Conservation (phyloP, 2,329 filamentous ascomycete genomes). For the Aspergillus aculeatus region DNA sequence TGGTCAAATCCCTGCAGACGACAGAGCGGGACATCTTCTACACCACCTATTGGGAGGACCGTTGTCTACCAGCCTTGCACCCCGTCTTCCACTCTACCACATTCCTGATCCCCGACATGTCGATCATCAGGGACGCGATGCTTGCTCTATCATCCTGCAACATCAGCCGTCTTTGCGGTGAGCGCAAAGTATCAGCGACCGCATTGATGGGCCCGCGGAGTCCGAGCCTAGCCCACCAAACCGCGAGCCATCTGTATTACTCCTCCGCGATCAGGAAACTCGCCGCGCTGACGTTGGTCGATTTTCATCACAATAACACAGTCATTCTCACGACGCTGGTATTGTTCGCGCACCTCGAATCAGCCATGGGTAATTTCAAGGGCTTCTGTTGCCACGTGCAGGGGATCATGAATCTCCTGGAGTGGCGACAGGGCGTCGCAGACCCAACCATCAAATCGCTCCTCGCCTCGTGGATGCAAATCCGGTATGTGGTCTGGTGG, state of each 20-base stretch:
- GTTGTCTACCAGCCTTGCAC: slow-evolving; percentile 25
- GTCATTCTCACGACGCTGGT: slow-evolving; percentile 15
- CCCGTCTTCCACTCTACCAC: slow-evolving; percentile 18
- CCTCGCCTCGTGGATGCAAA: slow-evolving; percentile 25
- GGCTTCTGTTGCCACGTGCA: slow-evolving; percentile 24
- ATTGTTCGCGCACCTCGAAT: slow-evolving; percentile 24
- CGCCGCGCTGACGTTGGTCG: slow-evolving; percentile 5
- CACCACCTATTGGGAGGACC: slow-evolving; percentile 26
- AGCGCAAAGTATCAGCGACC: slow-evolving; percentile 8
- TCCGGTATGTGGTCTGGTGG: slow-evolving; percentile 27
- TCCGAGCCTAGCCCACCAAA: slow-evolving; percentile 22
- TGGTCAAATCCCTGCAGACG: slow-evolving; percentile 21
- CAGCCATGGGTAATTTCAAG: slow-evolving; percentile 24
- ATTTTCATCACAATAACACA: slow-evolving; percentile 7
- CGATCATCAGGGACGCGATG: slow-evolving; percentile 18
- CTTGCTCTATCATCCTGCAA: slow-evolving; percentile 24
- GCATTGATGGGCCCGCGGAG: slow-evolving; percentile 7
- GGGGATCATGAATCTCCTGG: slow-evolving; percentile 11
- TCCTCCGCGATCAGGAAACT: slow-evolving; percentile 23
- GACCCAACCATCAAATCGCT: slow-evolving; percentile 9
- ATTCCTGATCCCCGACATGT: background rate
- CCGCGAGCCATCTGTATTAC: slow-evolving; percentile 26
- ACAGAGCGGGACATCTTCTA: slow-evolving; percentile 26
- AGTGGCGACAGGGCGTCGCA: background rate
- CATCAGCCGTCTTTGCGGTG: slow-evolving; percentile 18